phyloP scores from a whole-genome alignment of 106 monocot genomes.

The Allium fistulosum region DNA sequence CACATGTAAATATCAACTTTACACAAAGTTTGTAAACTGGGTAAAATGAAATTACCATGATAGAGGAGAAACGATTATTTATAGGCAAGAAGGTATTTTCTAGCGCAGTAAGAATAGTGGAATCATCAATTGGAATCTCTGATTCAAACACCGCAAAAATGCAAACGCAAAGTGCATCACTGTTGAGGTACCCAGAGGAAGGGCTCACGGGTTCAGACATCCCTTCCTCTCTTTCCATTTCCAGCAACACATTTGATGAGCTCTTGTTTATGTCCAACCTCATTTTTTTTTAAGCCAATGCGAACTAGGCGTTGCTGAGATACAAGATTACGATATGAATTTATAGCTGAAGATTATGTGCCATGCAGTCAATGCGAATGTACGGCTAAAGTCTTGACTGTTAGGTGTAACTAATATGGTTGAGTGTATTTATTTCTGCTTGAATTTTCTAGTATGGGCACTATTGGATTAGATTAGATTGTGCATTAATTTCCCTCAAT shows the following conservation, averaged over 20 bases:
- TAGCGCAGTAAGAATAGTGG: conserved; percentile 19
- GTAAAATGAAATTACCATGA: conserved; percentile 27
- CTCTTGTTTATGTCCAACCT: neutral
- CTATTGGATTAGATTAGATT: too few relatives aligned
- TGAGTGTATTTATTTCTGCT: too few relatives aligned
- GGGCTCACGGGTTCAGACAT: conserved; percentile 59
- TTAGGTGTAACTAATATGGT: too few relatives aligned
- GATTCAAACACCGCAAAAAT: conserved; percentile 47
- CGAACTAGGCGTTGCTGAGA: neutral
- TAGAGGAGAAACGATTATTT: conserved; percentile 53
- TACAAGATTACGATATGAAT: too few relatives aligned
- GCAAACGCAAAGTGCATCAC: conserved; percentile 41
- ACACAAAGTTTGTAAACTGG: too few relatives aligned
- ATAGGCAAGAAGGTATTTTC: conserved; percentile 47
- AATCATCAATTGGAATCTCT: conserved; percentile 52
- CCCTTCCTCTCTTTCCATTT: neutral
- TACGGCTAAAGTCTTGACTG: too few relatives aligned
- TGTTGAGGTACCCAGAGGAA: conserved; percentile 61
- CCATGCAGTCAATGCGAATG: too few relatives aligned
- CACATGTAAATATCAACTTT: too few relatives aligned
- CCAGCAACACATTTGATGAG: neutral
- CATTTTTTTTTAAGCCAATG: neutral
- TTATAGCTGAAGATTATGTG: too few relatives aligned
- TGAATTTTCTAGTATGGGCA: too few relatives aligned
- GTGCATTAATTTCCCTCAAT: too few relatives aligned